phyloP scores from a whole-genome alignment of 257 asterid genomes.

The Solanum rostratum region DNA sequence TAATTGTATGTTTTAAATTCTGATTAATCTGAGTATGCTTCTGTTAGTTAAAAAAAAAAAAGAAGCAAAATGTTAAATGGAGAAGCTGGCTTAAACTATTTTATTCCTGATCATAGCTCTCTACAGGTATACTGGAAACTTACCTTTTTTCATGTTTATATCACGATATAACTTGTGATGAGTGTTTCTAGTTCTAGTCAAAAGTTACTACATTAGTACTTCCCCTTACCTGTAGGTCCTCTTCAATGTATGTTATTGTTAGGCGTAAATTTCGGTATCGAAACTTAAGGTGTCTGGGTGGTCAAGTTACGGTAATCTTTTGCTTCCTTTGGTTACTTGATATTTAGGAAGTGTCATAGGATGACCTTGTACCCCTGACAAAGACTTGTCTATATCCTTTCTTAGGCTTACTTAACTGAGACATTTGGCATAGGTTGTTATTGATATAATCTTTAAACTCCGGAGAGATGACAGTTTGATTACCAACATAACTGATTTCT shows the following conservation, averaged over 20 bases:
- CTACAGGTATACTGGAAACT: background rate
- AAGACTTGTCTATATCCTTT: background rate
- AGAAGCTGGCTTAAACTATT: background rate
- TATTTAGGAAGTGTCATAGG: background rate
- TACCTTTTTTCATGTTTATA: background rate
- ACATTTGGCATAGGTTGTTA: background rate
- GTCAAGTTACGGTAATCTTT: background rate
- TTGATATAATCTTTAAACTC: background rate
- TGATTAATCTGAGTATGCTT: background rate
- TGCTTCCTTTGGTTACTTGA: background rate
- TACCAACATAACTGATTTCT: background rate
- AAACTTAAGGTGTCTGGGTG: background rate
- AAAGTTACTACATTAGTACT: background rate
- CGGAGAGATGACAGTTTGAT: background rate
- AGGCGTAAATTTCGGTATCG: background rate
- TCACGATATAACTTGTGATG: background rate
- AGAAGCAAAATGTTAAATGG: background rate
- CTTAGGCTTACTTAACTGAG: background rate
- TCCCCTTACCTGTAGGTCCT: background rate
- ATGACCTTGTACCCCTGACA: background rate
- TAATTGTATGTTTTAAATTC: background rate
- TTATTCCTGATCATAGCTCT: background rate
- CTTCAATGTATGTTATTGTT: background rate
- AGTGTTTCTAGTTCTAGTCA: background rate
- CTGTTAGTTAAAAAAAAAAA: background rate